phyloP scores from a whole-genome alignment of 2,329 filamentous ascomycete species.

The Cladosporium sp. region DNA sequence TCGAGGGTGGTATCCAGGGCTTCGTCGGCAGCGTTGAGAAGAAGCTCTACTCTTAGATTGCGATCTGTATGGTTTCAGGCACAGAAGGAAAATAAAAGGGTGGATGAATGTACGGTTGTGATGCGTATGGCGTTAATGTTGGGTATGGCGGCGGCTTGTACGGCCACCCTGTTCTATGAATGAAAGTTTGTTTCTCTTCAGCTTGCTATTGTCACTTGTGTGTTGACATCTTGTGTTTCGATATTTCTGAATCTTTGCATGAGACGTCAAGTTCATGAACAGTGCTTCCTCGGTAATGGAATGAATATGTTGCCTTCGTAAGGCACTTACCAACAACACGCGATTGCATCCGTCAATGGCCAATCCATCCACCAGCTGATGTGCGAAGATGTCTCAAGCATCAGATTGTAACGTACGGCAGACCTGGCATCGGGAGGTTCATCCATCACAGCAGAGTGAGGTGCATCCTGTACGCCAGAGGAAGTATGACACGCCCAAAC shows the following conservation, averaged over 20 bases:
- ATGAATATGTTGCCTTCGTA: neutral
- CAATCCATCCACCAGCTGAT: neutral
- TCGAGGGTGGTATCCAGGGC: slow-evolving; percentile 92
- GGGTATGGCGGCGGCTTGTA: slow-evolving; percentile 5
- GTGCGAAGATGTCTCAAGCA: neutral
- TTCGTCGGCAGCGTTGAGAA: slow-evolving; percentile 95
- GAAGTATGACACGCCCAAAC: neutral
- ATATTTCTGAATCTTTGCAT: neutral
- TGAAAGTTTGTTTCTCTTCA: neutral
- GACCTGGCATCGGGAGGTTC: too few relatives aligned
- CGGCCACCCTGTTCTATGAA: slow-evolving; percentile 1
- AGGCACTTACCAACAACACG: too few relatives aligned
- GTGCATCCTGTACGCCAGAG: neutral
- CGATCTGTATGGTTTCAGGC: neutral
- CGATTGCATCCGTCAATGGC: too few relatives aligned
- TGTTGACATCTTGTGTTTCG: neutral
- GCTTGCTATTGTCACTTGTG: neutral
- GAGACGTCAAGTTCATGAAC: neutral
- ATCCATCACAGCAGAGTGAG: too few relatives aligned
- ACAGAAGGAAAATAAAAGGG: slow-evolving; percentile 9
- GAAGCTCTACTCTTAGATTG: slow-evolving; percentile 86
- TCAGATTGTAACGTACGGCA: neutral
- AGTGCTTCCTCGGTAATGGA: neutral
- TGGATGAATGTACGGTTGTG: slow-evolving; percentile 19
- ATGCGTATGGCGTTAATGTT: slow-evolving; percentile 19